Evolutionary conservation across 495 filamentous ascomycete genomes (phyloP).

Genomic region (Pseudotulostoma volvatum): DNA sequence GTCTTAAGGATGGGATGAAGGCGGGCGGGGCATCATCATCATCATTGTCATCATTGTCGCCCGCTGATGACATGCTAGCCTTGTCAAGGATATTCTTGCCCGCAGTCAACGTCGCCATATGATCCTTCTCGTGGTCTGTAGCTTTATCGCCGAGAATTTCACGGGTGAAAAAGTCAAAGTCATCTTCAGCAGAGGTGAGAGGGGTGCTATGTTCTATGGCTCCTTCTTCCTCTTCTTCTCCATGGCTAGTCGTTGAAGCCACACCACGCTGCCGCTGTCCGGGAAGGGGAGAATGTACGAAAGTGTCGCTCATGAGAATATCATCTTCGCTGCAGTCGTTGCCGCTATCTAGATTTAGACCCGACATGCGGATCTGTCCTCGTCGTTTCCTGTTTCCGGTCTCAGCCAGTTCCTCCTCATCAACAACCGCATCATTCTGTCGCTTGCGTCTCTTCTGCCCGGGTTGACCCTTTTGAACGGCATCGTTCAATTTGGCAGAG

Average conservation of each 20-base stretch:
- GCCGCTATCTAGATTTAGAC: slow-evolving; percentile 15
- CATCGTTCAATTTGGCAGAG: slow-evolving; percentile 34
- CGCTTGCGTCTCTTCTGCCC: slow-evolving; percentile 16
- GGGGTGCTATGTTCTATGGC: slow-evolving; percentile 19
- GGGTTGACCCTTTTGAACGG: slow-evolving; percentile 14
- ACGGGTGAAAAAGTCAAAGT: too few species aligned
- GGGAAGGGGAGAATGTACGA: slow-evolving; percentile 9
- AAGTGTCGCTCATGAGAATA: slow-evolving; percentile 20
- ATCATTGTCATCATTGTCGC: slow-evolving; percentile 7
- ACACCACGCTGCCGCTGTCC: too few species aligned
- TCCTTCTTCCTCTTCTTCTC: slow-evolving; percentile 6
- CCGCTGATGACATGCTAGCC: slow-evolving; percentile 2
- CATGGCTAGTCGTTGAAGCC: slow-evolving; percentile 11
- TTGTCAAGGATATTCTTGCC: slow-evolving; percentile 7
- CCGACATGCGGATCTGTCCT: slow-evolving; percentile 3
- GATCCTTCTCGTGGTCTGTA: slow-evolving; percentile 14
- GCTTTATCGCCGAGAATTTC: slow-evolving; percentile 28
- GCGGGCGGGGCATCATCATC: slow-evolving; percentile 23
- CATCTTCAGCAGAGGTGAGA: slow-evolving; percentile 18
- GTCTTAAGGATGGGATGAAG: slow-evolving; percentile 18
- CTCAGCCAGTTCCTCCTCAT: slow-evolving; percentile 9
- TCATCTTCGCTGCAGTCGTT: slow-evolving; percentile 17
- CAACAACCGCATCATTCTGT: slow-evolving; percentile 16
- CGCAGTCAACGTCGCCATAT: slow-evolving; percentile 7
- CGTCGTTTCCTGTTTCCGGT: slow-evolving; percentile 7